Evolutionary conservation across 2,329 filamentous ascomycete species (phyloP).

Genomic region (Rhytidhysteron rufulum): DNA sequence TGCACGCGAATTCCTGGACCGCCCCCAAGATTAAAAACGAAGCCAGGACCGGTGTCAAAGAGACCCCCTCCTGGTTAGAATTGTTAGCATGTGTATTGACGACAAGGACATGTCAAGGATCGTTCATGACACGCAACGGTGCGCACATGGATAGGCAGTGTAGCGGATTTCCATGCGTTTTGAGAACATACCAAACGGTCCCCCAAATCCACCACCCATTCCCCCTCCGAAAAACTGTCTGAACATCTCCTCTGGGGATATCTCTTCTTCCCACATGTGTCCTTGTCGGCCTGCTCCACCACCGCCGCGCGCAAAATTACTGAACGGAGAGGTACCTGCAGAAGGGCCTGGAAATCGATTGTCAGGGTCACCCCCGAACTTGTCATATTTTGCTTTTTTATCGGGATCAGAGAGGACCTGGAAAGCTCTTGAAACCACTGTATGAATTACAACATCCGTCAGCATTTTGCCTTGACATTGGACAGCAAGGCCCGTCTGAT

Average conservation of each 20-base stretch:
- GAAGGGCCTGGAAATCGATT: slow-evolving; percentile 69
- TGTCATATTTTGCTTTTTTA: slow-evolving; percentile 85
- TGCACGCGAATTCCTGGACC: slow-evolving; percentile 90
- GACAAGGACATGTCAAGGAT: slow-evolving; percentile 1
- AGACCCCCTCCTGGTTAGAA: slow-evolving; percentile 44
- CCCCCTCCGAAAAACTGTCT: slow-evolving; percentile 90
- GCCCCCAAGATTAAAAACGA: slow-evolving; percentile 92
- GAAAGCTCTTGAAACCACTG: slow-evolving; percentile 88
- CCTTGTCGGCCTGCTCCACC: slow-evolving; percentile 48
- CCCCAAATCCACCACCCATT: slow-evolving; percentile 55
- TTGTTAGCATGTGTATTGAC: slow-evolving; percentile 7
- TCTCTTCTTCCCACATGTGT: slow-evolving; percentile 80
- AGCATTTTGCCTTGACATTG: too few species aligned
- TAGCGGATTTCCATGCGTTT: not conserved
- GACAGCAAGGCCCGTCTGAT: too few species aligned
- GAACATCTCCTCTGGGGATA: slow-evolving; percentile 96
- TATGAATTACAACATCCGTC: too few species aligned
- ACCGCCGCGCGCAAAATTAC: slow-evolving; percentile 53
- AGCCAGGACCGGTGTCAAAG: slow-evolving; percentile 78
- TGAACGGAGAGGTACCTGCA: slow-evolving; percentile 59
- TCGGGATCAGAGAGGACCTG: slow-evolving; percentile 89
- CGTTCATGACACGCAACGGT: not conserved
- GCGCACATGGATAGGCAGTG: not conserved
- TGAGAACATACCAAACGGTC: slow-evolving; percentile 58
- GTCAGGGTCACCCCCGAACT: slow-evolving; percentile 88